A percentile compares a stretch with the other conserved stretches of the same genome.
phyloP scores from a whole-genome alignment of 1,284 basidiomycete species.

The Peniophora sp. region DNA sequence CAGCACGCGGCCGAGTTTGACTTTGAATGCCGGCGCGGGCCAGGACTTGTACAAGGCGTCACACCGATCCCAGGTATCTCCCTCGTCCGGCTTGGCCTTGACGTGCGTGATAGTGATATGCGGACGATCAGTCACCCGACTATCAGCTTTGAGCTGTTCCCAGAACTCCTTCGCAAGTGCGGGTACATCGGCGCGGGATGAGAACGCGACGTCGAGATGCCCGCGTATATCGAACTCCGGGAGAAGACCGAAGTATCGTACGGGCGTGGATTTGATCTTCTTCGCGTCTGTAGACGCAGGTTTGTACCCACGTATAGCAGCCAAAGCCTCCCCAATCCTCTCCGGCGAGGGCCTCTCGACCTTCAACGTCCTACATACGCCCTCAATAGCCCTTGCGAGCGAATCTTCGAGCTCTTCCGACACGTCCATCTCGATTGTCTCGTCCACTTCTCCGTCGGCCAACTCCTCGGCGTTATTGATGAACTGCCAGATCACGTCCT shows the following conservation, averaged over 20 bases:
- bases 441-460: constrained; percentile 53
- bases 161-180: constrained; percentile 37
- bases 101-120: constrained; percentile 87
- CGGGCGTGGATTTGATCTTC: constrained; percentile 22
- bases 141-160: constrained; percentile 32
- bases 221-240: constrained; percentile 61
- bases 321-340: constrained; percentile 53
- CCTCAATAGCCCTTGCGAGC: constrained; percentile 54
- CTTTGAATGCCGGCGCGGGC: constrained; percentile 48
- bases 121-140: constrained; percentile 55
- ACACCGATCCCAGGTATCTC: constrained; percentile 64
- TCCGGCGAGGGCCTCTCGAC: constrained; percentile 48
- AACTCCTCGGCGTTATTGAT: constrained; percentile 64
- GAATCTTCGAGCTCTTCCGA: constrained; percentile 46
- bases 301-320: constrained; percentile 42
- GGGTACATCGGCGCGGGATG: constrained; percentile 17
- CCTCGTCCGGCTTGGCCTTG: constrained; percentile 42
- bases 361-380: constrained; percentile 41
- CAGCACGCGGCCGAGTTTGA: constrained; percentile 57
- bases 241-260: constrained; percentile 73
- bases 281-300: constrained; percentile 27
- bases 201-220: constrained; percentile 33
- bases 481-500: constrained; percentile 79
- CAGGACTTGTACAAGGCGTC: constrained; percentile 33
- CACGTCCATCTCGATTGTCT: constrained; percentile 59